Conservation (phyloP, 805 yeast genomes). For the Sugiyamaella lignohabitans region DNA sequence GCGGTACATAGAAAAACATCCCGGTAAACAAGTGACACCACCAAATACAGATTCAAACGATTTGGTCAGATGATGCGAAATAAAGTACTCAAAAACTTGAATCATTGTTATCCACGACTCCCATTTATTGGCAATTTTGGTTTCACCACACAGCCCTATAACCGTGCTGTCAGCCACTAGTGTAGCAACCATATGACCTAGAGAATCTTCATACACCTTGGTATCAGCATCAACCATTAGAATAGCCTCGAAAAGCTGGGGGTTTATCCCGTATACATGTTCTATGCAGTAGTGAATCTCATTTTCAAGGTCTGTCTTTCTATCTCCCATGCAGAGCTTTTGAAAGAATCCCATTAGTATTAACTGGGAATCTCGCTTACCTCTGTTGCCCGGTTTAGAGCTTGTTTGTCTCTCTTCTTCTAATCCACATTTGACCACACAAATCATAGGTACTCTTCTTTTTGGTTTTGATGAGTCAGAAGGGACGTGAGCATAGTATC, state of each 20-base stretch:
- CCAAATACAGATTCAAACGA: conserved; percentile 93
- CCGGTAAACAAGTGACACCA: conserved; percentile 92
- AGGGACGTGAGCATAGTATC: conserved; percentile 58
- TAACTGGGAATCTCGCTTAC: conserved; percentile 92
- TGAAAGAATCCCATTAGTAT: conserved; percentile 87
- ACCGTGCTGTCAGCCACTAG: conserved; percentile 78
- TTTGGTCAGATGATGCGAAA: conserved; percentile 90
- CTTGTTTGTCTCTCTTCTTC: conserved; percentile 54
- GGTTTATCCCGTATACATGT: conserved; percentile 72
- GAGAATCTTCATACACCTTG: conserved; percentile 73
- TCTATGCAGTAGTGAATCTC: conserved; percentile 69
- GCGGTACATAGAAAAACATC: conserved; percentile 91
- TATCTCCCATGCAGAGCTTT: conserved; percentile 79
- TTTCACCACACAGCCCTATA: conserved; percentile 95
- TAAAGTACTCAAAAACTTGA: conserved; percentile 90
- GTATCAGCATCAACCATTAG: conserved; percentile 97
- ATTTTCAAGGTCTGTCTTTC: conserved; percentile 88
- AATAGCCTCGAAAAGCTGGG: conserved; percentile 71
- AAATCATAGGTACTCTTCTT: conserved; percentile 70
- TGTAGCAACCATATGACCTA: conserved; percentile 83
- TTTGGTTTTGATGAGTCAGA: conserved; percentile 46
- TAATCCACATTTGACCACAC: conserved; percentile 82
- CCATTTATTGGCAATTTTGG: conserved; percentile 78
- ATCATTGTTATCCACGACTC: conserved; percentile 88
- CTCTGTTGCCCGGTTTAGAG: conserved; percentile 87